Evolutionary conservation across 176 grass and related monocot genomes (phyloP).

Genomic region (Aegilops longissima): DNA sequence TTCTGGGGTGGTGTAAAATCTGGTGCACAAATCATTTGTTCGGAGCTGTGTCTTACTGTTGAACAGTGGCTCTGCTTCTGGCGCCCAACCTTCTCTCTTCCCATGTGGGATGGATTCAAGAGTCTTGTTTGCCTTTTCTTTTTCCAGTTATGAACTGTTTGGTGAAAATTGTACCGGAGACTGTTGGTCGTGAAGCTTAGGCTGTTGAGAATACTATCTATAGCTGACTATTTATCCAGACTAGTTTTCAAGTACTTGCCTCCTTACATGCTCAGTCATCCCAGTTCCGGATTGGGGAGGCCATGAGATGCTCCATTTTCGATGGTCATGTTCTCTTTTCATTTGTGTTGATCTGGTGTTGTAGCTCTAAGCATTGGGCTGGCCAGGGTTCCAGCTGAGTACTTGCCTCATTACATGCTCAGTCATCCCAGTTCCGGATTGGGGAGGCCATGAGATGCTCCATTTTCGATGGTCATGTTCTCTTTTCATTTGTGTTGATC

Average conservation of each 20-base stretch:
- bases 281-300: not conserved
- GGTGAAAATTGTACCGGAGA: conserved; percentile 30
- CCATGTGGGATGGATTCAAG: conserved; percentile 16
- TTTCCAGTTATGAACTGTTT: conserved; percentile 16
- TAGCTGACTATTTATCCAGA: conserved; percentile 27
- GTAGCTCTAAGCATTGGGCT: not conserved
- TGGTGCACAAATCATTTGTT: conserved; percentile 11
- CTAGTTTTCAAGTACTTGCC: conserved; percentile 18
- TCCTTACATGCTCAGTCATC: not conserved
- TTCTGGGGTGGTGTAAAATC: conserved; percentile 75
- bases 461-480: not conserved
- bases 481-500: not conserved
- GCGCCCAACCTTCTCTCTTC: conserved; percentile 21
- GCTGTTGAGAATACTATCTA: not conserved
- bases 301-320: not conserved
- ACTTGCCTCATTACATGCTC: not conserved
- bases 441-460: not conserved
- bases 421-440: not conserved
- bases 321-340: not conserved
- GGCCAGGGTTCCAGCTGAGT: not conserved
- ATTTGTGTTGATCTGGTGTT: not conserved
- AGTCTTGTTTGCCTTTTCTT: conserved; percentile 22
- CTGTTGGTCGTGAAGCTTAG: conserved; percentile 18
- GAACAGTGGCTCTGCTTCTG: not conserved
- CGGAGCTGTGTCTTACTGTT: not conserved